Evolutionary conservation across 768 basidiomycete genomes (phyloP), one percentile per base, ranked within the genome.

Genomic region (Serendipita sp.): DNA sequence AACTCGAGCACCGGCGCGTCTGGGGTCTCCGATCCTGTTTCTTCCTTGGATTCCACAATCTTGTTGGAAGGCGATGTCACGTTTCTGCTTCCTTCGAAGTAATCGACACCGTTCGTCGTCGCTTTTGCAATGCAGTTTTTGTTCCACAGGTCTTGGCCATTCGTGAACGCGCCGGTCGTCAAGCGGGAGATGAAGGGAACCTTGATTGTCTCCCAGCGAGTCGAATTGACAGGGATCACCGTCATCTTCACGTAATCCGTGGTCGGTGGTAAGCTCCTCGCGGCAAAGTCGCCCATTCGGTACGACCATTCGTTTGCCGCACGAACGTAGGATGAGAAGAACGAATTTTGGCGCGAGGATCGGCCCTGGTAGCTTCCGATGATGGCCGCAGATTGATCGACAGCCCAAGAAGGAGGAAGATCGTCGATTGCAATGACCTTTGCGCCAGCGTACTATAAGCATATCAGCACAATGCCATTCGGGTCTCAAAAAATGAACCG

Each of bases 141-240:
- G 24, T 73, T 73, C 28, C 77, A 74, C 69, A 77, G 82, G 7
- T 81, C 78, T 7, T 72, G 71, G 1, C 71, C 69, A 67, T 82
- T 75, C 1, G 78, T 79, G 68, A 82, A 84, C 26, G 79, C 72
- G 9, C 69, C 68, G 1, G 77, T 71, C 26, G 77, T 76, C 64
- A 82, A 75, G 43, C 80, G 76, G 2, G 81, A 82, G 41, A 79
- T 79, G 69, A 81, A 84, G 13, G 82, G 82, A 61, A 83, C 69
- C 81, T 83, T 75, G 65, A 83, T 70, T 2, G 74, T 79, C 41
- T 80, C 78, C 20, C 71, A 72, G 7, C 51, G 34, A 20, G 67
- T 74, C 50, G 70, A 72, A 61, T 76, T 75, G 44, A 74, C 68
- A 14, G 76, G 76, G 64, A 76, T 74, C 33, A 83, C 72, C 0